Conservation (phyloP, 352 stramenopile genomes). For the Phytophthora sojae region DNA sequence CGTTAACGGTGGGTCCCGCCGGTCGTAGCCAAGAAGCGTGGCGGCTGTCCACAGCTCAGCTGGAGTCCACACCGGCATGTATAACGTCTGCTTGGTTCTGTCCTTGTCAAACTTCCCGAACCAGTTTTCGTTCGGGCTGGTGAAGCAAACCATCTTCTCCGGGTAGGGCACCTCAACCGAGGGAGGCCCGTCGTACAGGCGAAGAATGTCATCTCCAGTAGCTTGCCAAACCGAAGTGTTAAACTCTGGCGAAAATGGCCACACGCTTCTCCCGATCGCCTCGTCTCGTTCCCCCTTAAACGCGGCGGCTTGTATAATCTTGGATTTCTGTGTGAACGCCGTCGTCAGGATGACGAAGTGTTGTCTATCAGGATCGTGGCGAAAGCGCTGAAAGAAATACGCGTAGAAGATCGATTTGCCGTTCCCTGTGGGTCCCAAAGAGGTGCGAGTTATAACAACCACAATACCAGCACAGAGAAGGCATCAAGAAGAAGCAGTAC, state of each 20-base stretch:
- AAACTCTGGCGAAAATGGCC: neutral
- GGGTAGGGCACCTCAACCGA: neutral
- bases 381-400: constrained; percentile 16
- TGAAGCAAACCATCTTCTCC: constrained; percentile 9
- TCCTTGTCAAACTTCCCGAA: neutral
- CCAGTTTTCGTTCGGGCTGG: constrained; percentile 7
- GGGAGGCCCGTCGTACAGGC: constrained; percentile 2
- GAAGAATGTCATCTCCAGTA: constrained; percentile 1
- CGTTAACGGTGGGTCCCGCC: neutral
- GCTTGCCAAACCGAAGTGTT: neutral
- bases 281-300: constrained; percentile 4
- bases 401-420: constrained; percentile 1
- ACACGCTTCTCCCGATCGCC: neutral
- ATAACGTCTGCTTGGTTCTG: neutral
- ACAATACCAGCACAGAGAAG: neutral
- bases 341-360: constrained; percentile 1
- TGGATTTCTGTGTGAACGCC: neutral
- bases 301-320: neutral
- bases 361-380: neutral
- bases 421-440: neutral
- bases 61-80: constrained; percentile 15
- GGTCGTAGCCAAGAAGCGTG: neutral
- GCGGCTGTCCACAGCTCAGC: constrained; percentile 2
- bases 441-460: neutral
- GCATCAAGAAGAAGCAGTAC: neutral